Conservation (phyloP, 1,139 yeast genomes). For the Tardiomyces blankii region DNA sequence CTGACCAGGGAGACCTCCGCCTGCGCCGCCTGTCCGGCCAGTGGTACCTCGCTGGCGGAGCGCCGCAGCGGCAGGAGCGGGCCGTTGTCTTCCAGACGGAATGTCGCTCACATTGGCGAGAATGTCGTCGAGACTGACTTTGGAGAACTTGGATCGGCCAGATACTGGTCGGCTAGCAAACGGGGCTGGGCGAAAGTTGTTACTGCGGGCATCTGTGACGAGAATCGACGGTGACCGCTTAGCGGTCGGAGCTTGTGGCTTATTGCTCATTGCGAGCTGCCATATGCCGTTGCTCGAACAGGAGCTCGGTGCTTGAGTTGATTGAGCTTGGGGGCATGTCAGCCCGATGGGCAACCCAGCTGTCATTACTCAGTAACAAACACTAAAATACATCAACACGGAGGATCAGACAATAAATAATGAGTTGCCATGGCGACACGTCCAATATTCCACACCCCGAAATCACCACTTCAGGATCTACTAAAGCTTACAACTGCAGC, state of each 20-base stretch:
- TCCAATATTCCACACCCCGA: no score
- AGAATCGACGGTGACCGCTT: slow-evolving; percentile 86
- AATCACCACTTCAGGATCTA: no score
- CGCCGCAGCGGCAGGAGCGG: slow-evolving; percentile 1
- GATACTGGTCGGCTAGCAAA: slow-evolving; percentile 39
- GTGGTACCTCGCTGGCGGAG: slow-evolving; percentile 4
- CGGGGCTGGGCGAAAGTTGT: slow-evolving; percentile 64
- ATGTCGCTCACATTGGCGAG: slow-evolving; percentile 72
- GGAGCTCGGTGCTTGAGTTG: no score
- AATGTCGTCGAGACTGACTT: slow-evolving; percentile 26
- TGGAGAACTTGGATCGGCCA: slow-evolving; percentile 7
- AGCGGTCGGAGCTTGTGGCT: slow-evolving; percentile 45
- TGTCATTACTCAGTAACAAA: no score
- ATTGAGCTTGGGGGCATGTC: slow-evolving; percentile 1
- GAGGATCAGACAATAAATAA: no score
- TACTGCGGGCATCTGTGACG: slow-evolving; percentile 76
- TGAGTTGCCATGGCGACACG: no score
- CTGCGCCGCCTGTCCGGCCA: slow-evolving; percentile 3
- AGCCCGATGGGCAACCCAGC: no score
- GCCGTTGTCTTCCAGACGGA: slow-evolving; percentile 45
- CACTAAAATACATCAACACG: no score
- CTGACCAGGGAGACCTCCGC: not conserved
- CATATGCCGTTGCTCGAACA: no score
- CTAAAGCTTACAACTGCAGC: no score
- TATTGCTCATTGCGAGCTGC: not conserved